Conservation (phyloP, 768 basidiomycete species). For the Scleroderma citrinum region DNA sequence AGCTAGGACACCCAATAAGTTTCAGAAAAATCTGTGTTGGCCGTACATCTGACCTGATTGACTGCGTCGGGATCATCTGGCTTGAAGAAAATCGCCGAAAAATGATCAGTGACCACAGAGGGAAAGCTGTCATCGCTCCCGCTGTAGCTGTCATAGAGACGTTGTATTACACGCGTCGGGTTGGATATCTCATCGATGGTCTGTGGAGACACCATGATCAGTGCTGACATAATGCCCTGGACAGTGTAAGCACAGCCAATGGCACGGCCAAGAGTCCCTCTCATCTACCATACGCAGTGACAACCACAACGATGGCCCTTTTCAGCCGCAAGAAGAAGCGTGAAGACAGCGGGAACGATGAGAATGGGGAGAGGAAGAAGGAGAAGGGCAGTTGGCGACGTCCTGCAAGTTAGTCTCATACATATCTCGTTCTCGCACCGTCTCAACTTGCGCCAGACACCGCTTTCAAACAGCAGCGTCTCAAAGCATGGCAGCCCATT, state of each 20-base stretch:
- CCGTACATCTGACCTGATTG: constrained; percentile 16
- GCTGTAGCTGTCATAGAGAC: constrained; percentile 35
- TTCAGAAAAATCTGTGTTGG: constrained; percentile 1
- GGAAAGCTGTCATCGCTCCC: constrained; percentile 32
- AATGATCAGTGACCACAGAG: constrained; percentile 39
- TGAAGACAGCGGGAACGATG: constrained; percentile 32
- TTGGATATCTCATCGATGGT: constrained; percentile 44
- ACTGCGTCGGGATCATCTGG: constrained; percentile 24
- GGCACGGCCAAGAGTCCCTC: neutral
- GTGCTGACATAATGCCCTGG: too few species aligned
- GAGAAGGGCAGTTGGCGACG: constrained; percentile 78
- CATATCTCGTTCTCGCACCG: constrained; percentile 2
- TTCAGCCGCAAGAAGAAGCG: constrained; percentile 49
- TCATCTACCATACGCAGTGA: constrained; percentile 2
- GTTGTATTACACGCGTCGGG: constrained; percentile 43
- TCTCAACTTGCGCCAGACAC: constrained; percentile 56
- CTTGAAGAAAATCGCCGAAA: constrained; percentile 37
- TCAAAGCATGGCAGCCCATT: constrained; percentile 99
- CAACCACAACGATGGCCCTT: constrained; percentile 40
- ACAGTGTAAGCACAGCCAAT: neutral
- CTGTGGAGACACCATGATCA: constrained; percentile 51
- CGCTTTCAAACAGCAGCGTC: constrained; percentile 97
- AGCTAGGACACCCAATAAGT: constrained; percentile 38
- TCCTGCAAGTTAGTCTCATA: constrained; percentile 65
- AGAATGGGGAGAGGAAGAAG: constrained; percentile 54